A percentile compares a stretch with the other conserved stretches of the same genome.
These are phyloP conservation scores for Capillidium heterosporum DNA, from an alignment of 371 early-diverging fungal species.

Conservation along the genomic window DNA sequence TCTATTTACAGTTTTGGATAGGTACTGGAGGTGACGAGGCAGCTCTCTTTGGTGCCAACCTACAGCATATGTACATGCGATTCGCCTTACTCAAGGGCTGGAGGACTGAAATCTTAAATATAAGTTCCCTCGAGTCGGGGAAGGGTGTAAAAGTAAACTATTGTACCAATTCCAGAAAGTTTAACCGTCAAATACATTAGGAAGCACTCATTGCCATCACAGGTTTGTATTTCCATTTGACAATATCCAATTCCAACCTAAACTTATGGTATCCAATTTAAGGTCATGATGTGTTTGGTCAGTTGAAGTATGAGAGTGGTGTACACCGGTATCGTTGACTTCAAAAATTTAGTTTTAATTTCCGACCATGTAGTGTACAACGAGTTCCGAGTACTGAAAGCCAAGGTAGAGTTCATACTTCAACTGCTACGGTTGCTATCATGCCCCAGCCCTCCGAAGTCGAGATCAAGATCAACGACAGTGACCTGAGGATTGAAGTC, in stretches of 20 bases:
- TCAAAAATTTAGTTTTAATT: not conserved
- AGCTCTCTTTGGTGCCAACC: constrained; percentile 49
- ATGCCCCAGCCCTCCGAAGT: constrained; percentile 59
- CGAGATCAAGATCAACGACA: constrained; percentile 41
- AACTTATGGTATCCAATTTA: constrained; percentile 12
- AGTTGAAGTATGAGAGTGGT: constrained; percentile 61
- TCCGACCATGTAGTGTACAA: constrained; percentile 31
- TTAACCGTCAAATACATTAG: too few relatives aligned
- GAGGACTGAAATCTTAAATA: constrained; percentile 36
- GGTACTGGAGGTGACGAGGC: constrained; percentile 77
- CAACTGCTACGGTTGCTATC: constrained; percentile 71
- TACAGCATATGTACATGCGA: constrained; percentile 58
- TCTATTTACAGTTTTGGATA: not conserved
- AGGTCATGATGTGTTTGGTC: constrained; percentile 52
- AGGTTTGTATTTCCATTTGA: too few relatives aligned
- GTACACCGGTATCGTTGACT: constrained; percentile 31
- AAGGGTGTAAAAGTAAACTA: constrained; percentile 31
- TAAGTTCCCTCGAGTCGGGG: constrained; percentile 22
- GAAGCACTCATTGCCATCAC: not conserved
- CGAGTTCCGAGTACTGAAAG: constrained; percentile 68
- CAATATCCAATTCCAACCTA: not conserved
- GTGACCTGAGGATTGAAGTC: constrained; percentile 55
- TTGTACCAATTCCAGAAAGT: too few relatives aligned
- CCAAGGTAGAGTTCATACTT: constrained; percentile 69
- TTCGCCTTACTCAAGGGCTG: constrained; percentile 40